These are phyloP conservation scores for Caloboletus inedulis DNA, from an alignment of 1,284 basidiomycete genomes.

Conservation along the genomic window DNA sequence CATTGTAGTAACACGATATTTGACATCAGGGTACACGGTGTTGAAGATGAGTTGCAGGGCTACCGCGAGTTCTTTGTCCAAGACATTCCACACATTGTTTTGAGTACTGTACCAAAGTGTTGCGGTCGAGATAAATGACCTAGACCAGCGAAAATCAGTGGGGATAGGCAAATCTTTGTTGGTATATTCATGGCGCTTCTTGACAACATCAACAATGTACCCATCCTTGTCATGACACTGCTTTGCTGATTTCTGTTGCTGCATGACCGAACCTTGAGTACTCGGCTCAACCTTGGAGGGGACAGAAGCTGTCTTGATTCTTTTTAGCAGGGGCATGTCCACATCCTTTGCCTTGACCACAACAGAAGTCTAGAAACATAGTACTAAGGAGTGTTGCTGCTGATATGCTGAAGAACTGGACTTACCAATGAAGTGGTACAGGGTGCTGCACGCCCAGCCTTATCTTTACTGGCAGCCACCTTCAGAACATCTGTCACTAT, in stretches of 20 bases:
- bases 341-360: not conserved
- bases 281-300: not conserved
- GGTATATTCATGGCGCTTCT: not conserved
- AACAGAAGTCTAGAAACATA: not conserved
- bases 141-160: not conserved
- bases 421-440: not conserved
- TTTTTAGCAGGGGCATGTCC: not conserved
- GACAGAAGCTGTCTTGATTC: not conserved
- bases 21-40: not conserved
- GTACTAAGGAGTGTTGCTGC: not conserved
- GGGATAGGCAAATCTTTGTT: not conserved
- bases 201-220: not conserved
- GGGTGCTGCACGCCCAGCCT: not conserved
- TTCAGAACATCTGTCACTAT: not conserved
- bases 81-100: not conserved
- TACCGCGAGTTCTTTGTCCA: not conserved
- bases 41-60: conserved; percentile 1
- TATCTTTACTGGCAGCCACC: not conserved
- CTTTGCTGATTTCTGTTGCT: too few species aligned
- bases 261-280: not conserved
- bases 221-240: not conserved
- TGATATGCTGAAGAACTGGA: not conserved
- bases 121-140: not conserved
- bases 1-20: not conserved
- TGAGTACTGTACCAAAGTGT: conserved; percentile 3